These are phyloP conservation scores for Trichoderma atroviride DNA, from an alignment of 2,329 filamentous ascomycete genomes.

Conservation along the genomic window DNA sequence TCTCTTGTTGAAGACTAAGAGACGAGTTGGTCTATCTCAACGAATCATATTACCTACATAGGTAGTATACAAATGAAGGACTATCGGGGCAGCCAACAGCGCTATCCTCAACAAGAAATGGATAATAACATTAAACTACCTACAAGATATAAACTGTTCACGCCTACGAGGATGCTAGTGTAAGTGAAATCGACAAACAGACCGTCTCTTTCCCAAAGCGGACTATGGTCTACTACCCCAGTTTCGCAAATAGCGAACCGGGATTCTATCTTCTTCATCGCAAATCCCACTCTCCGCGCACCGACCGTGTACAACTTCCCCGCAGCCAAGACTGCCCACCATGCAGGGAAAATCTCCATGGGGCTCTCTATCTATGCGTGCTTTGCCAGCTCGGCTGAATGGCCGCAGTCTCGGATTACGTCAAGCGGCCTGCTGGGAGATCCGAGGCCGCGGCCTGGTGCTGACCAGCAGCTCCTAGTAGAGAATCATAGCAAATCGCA, in stretches of 20 bases:
- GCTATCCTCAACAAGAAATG: no score
- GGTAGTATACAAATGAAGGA: no score
- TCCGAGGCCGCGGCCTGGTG: neutral
- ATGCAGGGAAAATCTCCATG: neutral
- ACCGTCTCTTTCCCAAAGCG: neutral
- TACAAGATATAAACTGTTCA: neutral
- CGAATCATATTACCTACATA: no score
- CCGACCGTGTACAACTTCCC: neutral
- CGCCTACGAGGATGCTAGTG: neutral
- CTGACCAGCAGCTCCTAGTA: no score
- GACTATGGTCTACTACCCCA: neutral
- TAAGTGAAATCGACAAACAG: neutral
- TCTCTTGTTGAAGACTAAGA: no score
- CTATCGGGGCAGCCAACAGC: no score
- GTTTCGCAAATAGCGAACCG: neutral
- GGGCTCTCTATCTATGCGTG: neutral
- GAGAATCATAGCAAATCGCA: neutral
- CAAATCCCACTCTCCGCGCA: neutral
- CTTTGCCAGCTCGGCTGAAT: constrained; percentile 4
- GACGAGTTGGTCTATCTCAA: no score
- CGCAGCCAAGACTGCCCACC: constrained; percentile 7
- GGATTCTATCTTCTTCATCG: neutral
- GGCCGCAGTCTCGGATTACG: neutral
- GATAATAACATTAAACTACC: no score
- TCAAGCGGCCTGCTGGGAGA: neutral